Evolutionary conservation across 2,329 filamentous ascomycete species (phyloP), one percentile per base, ranked within the genome.

Genomic region (Fusarium pininemorale): DNA sequence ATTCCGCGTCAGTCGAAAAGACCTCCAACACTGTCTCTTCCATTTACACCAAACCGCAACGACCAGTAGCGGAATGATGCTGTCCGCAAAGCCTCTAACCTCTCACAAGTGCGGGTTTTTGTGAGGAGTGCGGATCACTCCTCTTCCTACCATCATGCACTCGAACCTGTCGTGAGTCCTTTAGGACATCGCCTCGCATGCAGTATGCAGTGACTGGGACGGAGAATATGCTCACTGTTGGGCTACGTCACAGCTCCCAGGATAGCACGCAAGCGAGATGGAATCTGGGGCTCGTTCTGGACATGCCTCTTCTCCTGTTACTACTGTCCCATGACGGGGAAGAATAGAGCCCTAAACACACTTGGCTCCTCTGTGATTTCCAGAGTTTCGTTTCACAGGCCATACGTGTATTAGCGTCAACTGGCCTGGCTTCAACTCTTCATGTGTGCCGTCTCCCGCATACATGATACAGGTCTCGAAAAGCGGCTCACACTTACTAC

Each of bases 231-330:
- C 32, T 35, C 32, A 35, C 14, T 35, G 39, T 76, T 9, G 63
- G 61, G 61, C 14, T 69, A 45, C 15, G 72, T 77, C 20, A 58
- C 60, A 20, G 72, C 67, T 3, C 67, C 61, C 20, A 69, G 54
- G 56, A 44, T 47, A 11, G 55, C 65, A 20, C 56, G 63, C 3
- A 48, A 59, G 9, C 38, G 42, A 11, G 37, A 48, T 15, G 50
- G 56, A 13, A 28, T 48, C 26, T 68, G 45, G 62, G 24, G 38
- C 5, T 45, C 61, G 1, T 48, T 73, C 37, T 62, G 38, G 39
- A 55, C 51, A 6, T 65, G 63, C 8, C 48, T 37, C 10, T 44
- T 15, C 20, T 47, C 45, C 2, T 48, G 26, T 8, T 16, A 28
- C 45, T 28, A 15, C 45, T 48, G 9, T 22, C 13, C 11, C 26